phyloP scores from a whole-genome alignment of 2,329 filamentous ascomycete genomes.

The Malbranchea zuffiana region DNA sequence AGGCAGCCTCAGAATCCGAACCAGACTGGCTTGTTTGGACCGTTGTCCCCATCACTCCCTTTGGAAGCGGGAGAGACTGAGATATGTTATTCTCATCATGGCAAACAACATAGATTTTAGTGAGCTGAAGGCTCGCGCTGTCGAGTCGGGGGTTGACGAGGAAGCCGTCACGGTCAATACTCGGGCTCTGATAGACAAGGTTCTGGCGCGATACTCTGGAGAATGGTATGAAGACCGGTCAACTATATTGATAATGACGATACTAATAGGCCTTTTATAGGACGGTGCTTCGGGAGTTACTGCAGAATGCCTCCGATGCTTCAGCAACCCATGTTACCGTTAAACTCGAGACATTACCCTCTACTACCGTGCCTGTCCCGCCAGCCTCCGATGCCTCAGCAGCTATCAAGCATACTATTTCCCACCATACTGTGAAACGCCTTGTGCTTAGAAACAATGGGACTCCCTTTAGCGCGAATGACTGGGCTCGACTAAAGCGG shows the following conservation, averaged over 20 bases:
- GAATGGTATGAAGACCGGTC: constrained; percentile 60
- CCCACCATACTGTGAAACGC: constrained; percentile 74
- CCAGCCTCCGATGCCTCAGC: constrained; percentile 55
- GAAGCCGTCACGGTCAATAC: constrained; percentile 98
- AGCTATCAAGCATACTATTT: constrained; percentile 68
- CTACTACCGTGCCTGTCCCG: constrained; percentile 61
- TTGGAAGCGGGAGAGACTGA: too few species aligned
- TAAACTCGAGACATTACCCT: constrained; percentile 84
- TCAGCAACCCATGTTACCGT: constrained; percentile 81
- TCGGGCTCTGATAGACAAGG: constrained; percentile 91
- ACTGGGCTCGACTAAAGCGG: constrained; percentile 86
- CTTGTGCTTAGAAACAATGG: constrained; percentile 92
- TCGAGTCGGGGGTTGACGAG: constrained; percentile 78
- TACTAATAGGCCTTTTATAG: constrained; percentile 19
- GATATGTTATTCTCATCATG: too few species aligned
- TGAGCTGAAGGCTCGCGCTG: constrained; percentile 71
- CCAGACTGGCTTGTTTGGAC: too few species aligned
- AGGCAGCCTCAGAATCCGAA: too few species aligned
- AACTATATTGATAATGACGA: constrained; percentile 5
- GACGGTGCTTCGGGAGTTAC: constrained; percentile 72
- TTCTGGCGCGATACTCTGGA: constrained; percentile 87
- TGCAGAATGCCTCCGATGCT: constrained; percentile 97
- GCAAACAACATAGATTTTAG: constrained; percentile 49
- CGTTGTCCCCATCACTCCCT: too few species aligned
- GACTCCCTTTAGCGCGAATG: constrained; percentile 72